These are phyloP conservation scores for Calendula officinalis DNA, from an alignment of 129 eudicot species.

Conservation along the genomic window DNA sequence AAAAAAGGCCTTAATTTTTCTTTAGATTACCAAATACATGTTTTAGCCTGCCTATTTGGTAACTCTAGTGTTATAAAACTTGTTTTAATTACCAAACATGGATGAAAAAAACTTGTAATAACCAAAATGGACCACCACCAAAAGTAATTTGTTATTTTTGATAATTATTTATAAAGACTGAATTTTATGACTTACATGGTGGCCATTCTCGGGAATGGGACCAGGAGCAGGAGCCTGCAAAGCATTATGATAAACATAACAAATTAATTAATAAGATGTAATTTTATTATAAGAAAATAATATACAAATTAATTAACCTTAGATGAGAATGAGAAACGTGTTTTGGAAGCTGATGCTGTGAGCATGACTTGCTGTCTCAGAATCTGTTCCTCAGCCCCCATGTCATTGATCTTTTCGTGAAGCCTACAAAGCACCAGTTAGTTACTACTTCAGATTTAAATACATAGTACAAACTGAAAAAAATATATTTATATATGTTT, in stretches of 20 bases:
- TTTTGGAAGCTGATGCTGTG: conserved; percentile 34
- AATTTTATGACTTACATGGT: conserved; percentile 28
- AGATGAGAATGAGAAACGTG: conserved; percentile 31
- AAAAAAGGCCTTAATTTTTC: too few species aligned
- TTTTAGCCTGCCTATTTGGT: too few species aligned
- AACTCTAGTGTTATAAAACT: too few species aligned
- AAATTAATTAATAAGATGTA: conserved; percentile 19
- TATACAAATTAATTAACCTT: conserved; percentile 35
- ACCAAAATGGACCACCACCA: too few species aligned
- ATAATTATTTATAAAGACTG: neutral
- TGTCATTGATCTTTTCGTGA: conserved; percentile 57
- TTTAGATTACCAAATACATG: too few species aligned
- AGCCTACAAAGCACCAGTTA: conserved; percentile 43
- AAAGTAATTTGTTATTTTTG: too few species aligned
- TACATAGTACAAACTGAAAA: neutral
- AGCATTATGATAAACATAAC: neutral
- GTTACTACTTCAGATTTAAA: too few species aligned
- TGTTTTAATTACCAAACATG: too few species aligned
- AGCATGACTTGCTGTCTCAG: conserved; percentile 50
- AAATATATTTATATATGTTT: conserved; percentile 9
- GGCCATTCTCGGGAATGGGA: conserved; percentile 43
- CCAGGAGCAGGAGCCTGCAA: conserved; percentile 27
- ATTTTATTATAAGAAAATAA: neutral
- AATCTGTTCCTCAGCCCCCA: conserved; percentile 56
- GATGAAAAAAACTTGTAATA: too few species aligned